Conservation (phyloP, 176 grass and related monocot species). For the Metroxylon sagu region DNA sequence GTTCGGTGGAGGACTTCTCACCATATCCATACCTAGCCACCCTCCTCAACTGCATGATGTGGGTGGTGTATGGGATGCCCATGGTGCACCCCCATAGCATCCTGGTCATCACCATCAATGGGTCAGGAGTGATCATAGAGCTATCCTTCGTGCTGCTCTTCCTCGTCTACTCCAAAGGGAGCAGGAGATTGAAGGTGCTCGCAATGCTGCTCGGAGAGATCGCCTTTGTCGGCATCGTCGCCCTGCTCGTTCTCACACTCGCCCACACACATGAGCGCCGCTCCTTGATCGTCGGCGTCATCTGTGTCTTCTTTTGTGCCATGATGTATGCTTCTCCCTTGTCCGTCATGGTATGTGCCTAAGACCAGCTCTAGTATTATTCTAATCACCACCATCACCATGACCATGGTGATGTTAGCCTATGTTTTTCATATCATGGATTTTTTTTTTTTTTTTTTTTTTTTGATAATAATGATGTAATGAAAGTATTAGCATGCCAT, state of each 20-base stretch:
- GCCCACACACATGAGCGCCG: slow-evolving; percentile 44
- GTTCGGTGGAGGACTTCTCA: slow-evolving; percentile 85
- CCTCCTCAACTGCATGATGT: slow-evolving; percentile 99
- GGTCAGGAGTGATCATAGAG: slow-evolving; percentile 76
- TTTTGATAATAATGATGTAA: too few relatives aligned
- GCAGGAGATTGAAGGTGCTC: slow-evolving; percentile 37
- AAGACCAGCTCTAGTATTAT: too few relatives aligned
- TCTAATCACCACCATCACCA: too few relatives aligned
- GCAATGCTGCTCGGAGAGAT: slow-evolving; percentile 44
- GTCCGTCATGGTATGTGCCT: slow-evolving; percentile 77
- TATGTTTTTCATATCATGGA: too few relatives aligned
- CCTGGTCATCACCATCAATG: slow-evolving; percentile 94
- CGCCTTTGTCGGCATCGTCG: slow-evolving; percentile 50
- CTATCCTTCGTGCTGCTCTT: slow-evolving; percentile 74
- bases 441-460: too few relatives aligned
- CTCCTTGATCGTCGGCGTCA: slow-evolving; percentile 85
- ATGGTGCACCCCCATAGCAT: slow-evolving; percentile 85
- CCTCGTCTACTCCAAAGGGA: slow-evolving; percentile 51
- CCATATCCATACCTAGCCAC: slow-evolving; percentile 79
- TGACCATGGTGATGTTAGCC: too few relatives aligned
- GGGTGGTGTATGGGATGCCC: slow-evolving; percentile 87
- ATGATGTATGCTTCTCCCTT: slow-evolving; percentile 95
- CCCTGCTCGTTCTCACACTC: slow-evolving; percentile 45
- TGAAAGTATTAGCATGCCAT: too few relatives aligned
- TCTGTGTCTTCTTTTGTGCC: slow-evolving; percentile 80